Conservation (phyloP, 2,329 filamentous ascomycete species). For the Fusarium newnesense region DNA sequence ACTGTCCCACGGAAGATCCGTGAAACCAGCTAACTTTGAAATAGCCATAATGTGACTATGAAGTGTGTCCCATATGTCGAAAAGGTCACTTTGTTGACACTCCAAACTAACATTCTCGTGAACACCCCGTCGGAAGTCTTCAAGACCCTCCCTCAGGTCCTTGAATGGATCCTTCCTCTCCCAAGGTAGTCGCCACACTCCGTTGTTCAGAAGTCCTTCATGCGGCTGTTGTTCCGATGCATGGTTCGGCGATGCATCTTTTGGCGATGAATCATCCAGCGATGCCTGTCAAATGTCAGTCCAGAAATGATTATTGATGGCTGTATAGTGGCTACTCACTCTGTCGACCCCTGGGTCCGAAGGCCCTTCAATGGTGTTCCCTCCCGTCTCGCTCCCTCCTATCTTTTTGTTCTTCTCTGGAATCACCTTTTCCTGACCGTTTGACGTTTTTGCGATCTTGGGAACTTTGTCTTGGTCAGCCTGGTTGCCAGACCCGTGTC, state of each 20-base stretch:
- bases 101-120: fast-evolving
- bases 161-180: too few relatives aligned
- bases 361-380: not conserved
- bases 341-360: fast-evolving
- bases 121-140: not conserved
- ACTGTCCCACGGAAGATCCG: not conserved
- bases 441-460: not conserved
- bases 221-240: not conserved
- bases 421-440: not conserved
- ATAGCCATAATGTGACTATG: not conserved
- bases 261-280: not conserved
- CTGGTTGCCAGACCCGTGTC: not conserved
- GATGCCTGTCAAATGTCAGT: not conserved
- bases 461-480: not conserved
- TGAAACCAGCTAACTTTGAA: not conserved
- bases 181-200: too few relatives aligned
- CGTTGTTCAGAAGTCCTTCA: not conserved
- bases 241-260: not conserved
- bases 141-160: not conserved
- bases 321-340: not conserved
- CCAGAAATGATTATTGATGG: not conserved
- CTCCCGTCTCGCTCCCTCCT: fast-evolving
- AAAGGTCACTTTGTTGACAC: not conserved
- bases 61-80: not conserved
- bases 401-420: fast-evolving